Evolutionary conservation across 2,329 filamentous ascomycete species (phyloP).

Genomic region (Leptographium radiaticola): DNA sequence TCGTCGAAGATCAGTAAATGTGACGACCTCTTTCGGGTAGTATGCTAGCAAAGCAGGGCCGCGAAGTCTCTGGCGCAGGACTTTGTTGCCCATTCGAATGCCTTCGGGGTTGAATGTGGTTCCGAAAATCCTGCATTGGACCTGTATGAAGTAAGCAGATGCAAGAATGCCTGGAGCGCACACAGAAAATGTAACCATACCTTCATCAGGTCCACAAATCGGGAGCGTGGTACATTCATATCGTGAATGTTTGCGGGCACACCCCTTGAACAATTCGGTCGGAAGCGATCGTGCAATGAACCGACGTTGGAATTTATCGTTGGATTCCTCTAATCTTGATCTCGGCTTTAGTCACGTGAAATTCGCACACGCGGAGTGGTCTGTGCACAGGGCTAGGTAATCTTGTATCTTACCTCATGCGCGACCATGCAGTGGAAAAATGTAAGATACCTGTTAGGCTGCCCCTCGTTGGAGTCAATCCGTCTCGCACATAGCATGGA

Average conservation of each 20-base stretch:
- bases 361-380: too few relatives aligned
- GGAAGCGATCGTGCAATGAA: background rate
- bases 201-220: constrained; percentile 65
- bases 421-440: too few relatives aligned
- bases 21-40: constrained; percentile 66
- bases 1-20: constrained; percentile 60
- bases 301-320: background rate
- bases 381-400: too few relatives aligned
- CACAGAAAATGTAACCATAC: constrained; percentile 26
- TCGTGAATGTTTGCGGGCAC: constrained; percentile 22
- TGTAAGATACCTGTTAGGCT: too few relatives aligned
- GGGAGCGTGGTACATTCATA: constrained; percentile 49
- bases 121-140: constrained; percentile 84
- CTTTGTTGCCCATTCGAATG: constrained; percentile 75
- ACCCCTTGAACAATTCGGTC: background rate
- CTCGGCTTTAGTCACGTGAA: too few relatives aligned
- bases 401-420: too few relatives aligned
- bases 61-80: constrained; percentile 75
- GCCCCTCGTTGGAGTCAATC: too few relatives aligned
- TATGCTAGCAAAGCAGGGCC: constrained; percentile 77
- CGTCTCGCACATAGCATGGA: too few relatives aligned
- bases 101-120: constrained; percentile 80
- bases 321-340: background rate
- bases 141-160: constrained; percentile 32
- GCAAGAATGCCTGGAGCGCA: background rate